These are phyloP conservation scores for Kurtzmaniella fragi DNA, from an alignment of 805 yeast genomes.

Conservation along the genomic window DNA sequence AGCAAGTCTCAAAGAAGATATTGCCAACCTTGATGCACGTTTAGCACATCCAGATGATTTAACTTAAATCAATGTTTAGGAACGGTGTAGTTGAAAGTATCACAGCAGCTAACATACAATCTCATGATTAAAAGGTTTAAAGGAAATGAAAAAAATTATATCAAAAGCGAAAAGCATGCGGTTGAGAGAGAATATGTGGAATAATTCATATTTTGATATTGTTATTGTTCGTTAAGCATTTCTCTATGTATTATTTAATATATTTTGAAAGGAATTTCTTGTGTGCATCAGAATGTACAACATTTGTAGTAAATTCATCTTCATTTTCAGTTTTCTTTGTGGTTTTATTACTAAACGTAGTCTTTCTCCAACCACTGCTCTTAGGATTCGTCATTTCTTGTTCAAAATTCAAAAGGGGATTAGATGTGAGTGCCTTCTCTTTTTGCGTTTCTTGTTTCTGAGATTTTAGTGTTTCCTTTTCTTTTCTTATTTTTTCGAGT, in stretches of 20 bases:
- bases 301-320: constrained; percentile 24
- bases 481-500: constrained; percentile 11
- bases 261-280: constrained; percentile 31
- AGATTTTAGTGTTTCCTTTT: constrained; percentile 5
- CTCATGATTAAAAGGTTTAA: too few species aligned
- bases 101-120: too few species aligned
- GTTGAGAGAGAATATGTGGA: too few species aligned
- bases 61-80: constrained; percentile 8
- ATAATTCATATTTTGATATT: too few species aligned
- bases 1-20: constrained; percentile 82
- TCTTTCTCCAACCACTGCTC: constrained; percentile 22
- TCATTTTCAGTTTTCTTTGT: constrained; percentile 1
- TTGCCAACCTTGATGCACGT: constrained; percentile 72
- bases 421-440: constrained; percentile 5
- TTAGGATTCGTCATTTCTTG: not conserved
- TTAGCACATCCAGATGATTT: constrained; percentile 34
- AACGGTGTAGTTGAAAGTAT: too few species aligned
- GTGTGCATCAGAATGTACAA: constrained; percentile 30
- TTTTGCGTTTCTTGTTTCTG: constrained; percentile 5
- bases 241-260: constrained; percentile 6
- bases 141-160: too few species aligned
- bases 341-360: constrained; percentile 14
- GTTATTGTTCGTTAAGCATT: too few species aligned
- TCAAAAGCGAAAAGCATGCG: too few species aligned
- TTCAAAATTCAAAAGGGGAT: constrained; percentile 6